Evolutionary conservation across 108 stramenopile species (phyloP).

Genomic region (Pseudonitzschia pungens): DNA sequence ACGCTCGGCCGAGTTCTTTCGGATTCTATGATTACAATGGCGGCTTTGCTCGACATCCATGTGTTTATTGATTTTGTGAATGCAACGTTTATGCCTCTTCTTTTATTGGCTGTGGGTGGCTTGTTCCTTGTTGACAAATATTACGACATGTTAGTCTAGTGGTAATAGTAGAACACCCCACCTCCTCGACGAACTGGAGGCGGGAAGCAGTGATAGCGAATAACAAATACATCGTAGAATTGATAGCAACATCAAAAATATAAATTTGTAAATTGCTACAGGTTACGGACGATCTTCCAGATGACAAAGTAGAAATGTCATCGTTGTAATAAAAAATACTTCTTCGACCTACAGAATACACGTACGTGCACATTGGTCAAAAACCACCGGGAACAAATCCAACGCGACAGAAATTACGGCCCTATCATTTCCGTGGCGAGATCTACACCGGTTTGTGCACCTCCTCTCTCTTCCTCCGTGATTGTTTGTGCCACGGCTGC

Average conservation of each 20-base stretch:
- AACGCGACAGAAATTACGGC: background rate
- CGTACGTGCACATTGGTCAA: no score
- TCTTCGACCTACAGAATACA: no score
- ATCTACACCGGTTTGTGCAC: background rate
- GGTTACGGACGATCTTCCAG: background rate
- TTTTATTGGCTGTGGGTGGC: slow-evolving; percentile 44
- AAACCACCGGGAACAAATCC: background rate
- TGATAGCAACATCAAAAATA: background rate
- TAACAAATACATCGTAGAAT: no score
- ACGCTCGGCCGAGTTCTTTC: slow-evolving; percentile 66
- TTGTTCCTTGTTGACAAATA: slow-evolving; percentile 36
- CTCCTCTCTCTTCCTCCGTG: slow-evolving; percentile 15
- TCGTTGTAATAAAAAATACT: no score
- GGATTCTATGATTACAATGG: slow-evolving; percentile 59
- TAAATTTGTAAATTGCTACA: background rate
- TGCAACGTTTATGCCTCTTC: slow-evolving; percentile 54
- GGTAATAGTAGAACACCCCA: background rate
- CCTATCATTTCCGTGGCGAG: background rate
- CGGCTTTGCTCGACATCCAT: slow-evolving; percentile 45
- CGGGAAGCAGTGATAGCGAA: no score
- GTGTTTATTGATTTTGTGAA: slow-evolving; percentile 68
- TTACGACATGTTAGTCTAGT: slow-evolving; percentile 41
- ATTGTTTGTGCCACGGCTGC: slow-evolving; percentile 15
- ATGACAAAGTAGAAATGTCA: background rate
- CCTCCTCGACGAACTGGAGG: background rate